Base-by-base conservation (phyloP, 345 rosid species). In the Lenwebbia sp. region DNA sequence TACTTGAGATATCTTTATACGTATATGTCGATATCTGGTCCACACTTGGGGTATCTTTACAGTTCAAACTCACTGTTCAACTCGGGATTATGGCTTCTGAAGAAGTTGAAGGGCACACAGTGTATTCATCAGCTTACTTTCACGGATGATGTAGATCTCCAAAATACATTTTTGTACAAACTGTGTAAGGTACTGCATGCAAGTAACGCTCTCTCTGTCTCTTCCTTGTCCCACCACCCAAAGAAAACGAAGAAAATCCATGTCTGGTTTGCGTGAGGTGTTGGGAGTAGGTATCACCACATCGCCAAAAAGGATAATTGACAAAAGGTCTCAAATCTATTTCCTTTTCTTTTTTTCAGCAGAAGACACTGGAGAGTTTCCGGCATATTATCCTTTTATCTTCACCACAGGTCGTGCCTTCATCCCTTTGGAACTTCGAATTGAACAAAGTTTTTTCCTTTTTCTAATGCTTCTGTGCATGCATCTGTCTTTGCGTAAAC, bases 101-200 rank as follows among this genome's bases (percentile, higher is more conserved):
- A 96, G 93, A 97, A 97, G 91, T 88, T 96, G 84, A 97, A 94
- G 91, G 94, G 93, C 76, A 93, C 96, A 51, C 98, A 91, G 85
- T 96, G 98, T 92, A 95, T 97, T 91, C 99, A 97, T 92, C 99
- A 96, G 90, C 99, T 97, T 82, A 97, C 99, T 54, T 94, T 97
- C 89, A 94, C 99, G 1, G 99, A 97, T 90, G 95, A 95, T 85
- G 92, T 96, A 52, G 95, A 94, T 89, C 95, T 97, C 25, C 88
- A 88, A 13, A 93, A 92, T n/a, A 96, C 96, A 14, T 95, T 96
- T 92, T 91, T 97, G 83, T 96, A 95, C 93, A 90, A 89, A 86
- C 98, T 97, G 86, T 95, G 94, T 86, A 91, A 95, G 99, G 99
- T 95, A 90, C 75, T 51, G 70, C 70, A 50, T 41, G 51, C 23